Conservation (phyloP, 345 rosid genomes). For the Eucalyptus tenuipes region DNA sequence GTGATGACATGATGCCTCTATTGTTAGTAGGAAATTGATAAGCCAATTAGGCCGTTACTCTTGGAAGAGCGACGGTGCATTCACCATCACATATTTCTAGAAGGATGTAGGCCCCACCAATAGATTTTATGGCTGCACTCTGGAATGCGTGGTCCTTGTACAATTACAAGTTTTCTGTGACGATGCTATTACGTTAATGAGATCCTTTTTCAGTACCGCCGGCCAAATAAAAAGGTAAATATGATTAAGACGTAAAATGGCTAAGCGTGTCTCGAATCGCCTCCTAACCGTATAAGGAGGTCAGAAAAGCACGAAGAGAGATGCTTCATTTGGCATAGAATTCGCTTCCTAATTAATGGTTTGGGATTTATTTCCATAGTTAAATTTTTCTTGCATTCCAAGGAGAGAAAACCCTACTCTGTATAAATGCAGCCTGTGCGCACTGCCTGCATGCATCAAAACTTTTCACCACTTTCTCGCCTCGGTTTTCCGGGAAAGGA, state of each 20-base stretch:
- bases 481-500: neutral
- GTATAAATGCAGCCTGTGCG: neutral
- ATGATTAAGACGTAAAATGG: too few relatives aligned
- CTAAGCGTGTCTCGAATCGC: neutral
- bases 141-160: neutral
- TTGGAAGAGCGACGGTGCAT: too few relatives aligned
- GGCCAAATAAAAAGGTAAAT: too few relatives aligned
- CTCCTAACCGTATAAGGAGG: too few relatives aligned
- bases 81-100: too few relatives aligned
- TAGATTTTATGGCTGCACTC: too few relatives aligned
- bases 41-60: neutral
- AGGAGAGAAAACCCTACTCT: neutral
- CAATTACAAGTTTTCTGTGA: too few relatives aligned
- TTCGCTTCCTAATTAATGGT: too few relatives aligned
- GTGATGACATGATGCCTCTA: neutral
- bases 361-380: neutral
- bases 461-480: neutral
- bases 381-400: neutral
- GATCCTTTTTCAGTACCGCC: fast-evolving
- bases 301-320: too few relatives aligned
- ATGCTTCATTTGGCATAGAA: too few relatives aligned
- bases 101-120: too few relatives aligned
- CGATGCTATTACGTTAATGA: neutral
- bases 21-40: neutral
- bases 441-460: neutral